phyloP scores from a whole-genome alignment of 495 filamentous ascomycete genomes.

The Friedmanniomyces endolithicus region DNA sequence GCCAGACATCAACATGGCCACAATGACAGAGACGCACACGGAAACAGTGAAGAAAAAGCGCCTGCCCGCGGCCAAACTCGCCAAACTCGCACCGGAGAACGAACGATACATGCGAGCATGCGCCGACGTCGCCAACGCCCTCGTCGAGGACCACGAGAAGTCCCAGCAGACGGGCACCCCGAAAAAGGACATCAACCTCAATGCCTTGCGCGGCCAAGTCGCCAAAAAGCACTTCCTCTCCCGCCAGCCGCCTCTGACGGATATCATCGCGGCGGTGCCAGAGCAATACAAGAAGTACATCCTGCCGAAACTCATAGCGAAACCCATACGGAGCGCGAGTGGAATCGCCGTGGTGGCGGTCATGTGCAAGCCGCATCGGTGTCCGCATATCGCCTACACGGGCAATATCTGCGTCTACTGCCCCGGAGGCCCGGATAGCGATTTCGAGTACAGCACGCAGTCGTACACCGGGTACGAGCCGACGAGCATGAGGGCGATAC shows the following conservation, averaged over 20 bases:
- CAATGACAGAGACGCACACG: constrained; percentile 41
- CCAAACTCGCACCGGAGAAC: constrained; percentile 74
- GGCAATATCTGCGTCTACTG: constrained; percentile 99
- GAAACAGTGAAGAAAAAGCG: constrained; percentile 38
- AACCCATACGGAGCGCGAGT: constrained; percentile 66
- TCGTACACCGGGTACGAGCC: constrained; percentile 98
- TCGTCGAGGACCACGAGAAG: constrained; percentile 86
- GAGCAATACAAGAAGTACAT: constrained; percentile 99
- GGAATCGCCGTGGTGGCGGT: constrained; percentile 98
- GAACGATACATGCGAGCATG: constrained; percentile 88
- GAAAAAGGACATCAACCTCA: constrained; percentile 83
- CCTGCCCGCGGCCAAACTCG: constrained; percentile 44
- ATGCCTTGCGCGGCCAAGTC: constrained; percentile 72
- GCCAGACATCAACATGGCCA: constrained; percentile 39
- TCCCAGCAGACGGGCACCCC: constrained; percentile 55
- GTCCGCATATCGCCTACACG: constrained; percentile 93
- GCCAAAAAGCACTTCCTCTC: constrained; percentile 81
- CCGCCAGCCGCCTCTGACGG: constrained; percentile 79
- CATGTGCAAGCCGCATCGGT: constrained; percentile 98
- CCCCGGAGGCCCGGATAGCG: constrained; percentile 89
- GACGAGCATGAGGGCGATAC: constrained; percentile 94
- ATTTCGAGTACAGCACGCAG: constrained; percentile 98
- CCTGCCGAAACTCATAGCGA: constrained; percentile 84
- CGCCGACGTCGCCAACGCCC: constrained; percentile 81
- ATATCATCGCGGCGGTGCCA: constrained; percentile 92